Evolutionary conservation across 192 early-diverging fungal genomes (phyloP), one percentile per base, ranked within the genome.

Genomic region (Coemansia sp.): DNA sequence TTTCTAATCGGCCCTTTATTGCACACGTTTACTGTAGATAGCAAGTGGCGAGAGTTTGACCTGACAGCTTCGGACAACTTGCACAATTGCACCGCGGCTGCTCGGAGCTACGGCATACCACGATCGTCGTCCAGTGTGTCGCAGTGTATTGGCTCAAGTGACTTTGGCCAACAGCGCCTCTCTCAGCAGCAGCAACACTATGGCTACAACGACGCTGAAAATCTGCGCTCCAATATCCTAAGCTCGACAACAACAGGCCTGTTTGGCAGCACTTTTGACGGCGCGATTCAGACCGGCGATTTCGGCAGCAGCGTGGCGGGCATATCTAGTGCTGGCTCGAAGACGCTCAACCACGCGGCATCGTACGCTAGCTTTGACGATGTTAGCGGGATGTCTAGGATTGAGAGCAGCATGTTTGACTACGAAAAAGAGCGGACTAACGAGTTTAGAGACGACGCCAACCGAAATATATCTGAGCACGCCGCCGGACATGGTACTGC

Each of bases 361-460:
- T 58, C 60, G 18, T 62, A 53, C 24, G 21, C 58, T 27, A 40
- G 53, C 34, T 56, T 62, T 41, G 43, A 9, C 10, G 80, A 84
- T 35, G 76, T 83, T 21, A 46, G 82, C 33, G 67, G 67, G n/a
- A 9, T 53, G 19, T 26, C 53, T 62, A 84, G 15, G 67, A 88
- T 62, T 82, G 84, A 12, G 72, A 85, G 54, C 83, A 77, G 53
- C 68, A 86, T 8, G 83, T 86, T 58, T 83, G 82, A 17, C 84
- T 85, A 35, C 67, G 86, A 39, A 83, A 84, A 41, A 84, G 85
- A 60, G 79, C 82, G 2, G 76, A 88, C 61, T 65, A 86, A 38
- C 80, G 78, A 11, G 79, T 74, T 33, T 72, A 73, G 7, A 79
- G 82, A 48, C 70, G 26, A 36, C 14, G 15, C 8, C 21, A 26